Evolutionary conservation across 345 rosid genomes (phyloP), one percentile per base, ranked within the genome.

Genomic region (Turritis glabra): DNA sequence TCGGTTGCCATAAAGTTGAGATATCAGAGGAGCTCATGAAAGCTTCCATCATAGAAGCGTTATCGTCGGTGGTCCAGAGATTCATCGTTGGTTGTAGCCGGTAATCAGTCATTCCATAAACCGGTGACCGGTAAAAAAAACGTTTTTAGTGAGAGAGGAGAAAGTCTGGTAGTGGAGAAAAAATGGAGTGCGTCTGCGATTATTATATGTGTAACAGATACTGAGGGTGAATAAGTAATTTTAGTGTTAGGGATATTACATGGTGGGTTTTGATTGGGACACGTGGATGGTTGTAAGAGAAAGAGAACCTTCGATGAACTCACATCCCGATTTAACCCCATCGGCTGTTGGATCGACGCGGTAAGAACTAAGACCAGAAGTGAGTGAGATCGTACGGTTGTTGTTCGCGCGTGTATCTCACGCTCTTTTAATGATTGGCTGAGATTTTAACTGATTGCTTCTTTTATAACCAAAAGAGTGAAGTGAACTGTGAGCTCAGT

Each of bases 11-110:
- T 5, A 89, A 63, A 37, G 84, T 66, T 5, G 96, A 79, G 32
- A 90, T 87, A 71, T 92, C 97, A 62, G 94, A 85, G 19, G 81
- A 77, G 81, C 85, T 80, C 88, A 88, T 90, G 82, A 96, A 96
- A 69, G 99, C 99, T 64, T 96, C 99, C 98, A 92, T 96, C 68
- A 96, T 92, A 3, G 97, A 87, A 1, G 86, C 85, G 93, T 92
- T 88, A 58, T 92, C 98, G 75, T 96, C 98, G 27, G 85, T 78
- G 14, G 87, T 80, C 98, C 98, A 92, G 10, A 85, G 91, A 82
- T 90, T 95, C 89, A 85, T 90, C 58, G 90, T 50, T 64, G 89
- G 85, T 61, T 65, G 67, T 27, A 80, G 64, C 32, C 89, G 74
- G 74, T 80, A 84, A 48, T 89, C 92, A 33, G 85, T 81, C 90